Evolutionary conservation across 2,329 filamentous ascomycete species (phyloP).

Genomic region (Drechslerella coelobrocha): DNA sequence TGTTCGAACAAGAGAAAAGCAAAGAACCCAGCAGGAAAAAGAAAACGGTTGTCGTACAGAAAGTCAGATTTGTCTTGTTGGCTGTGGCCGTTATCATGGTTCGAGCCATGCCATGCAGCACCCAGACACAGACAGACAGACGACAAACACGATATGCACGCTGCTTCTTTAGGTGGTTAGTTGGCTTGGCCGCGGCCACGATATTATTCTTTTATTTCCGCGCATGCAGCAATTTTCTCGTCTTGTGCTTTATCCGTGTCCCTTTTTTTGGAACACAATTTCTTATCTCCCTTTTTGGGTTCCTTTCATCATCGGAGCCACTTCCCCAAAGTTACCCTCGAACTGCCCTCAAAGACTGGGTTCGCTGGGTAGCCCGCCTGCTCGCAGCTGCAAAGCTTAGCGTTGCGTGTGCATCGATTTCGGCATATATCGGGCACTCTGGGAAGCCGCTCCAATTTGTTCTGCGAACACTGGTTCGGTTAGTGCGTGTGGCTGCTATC

Average conservation of each 20-base stretch:
- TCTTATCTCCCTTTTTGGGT: conserved; percentile 12
- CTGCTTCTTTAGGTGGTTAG: conserved; percentile 1
- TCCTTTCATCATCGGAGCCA: conserved; percentile 11
- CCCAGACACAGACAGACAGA: background rate
- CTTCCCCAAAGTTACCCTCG: background rate
- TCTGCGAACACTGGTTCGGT: conserved; percentile 24
- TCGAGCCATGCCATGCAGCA: background rate
- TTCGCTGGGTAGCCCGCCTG: background rate
- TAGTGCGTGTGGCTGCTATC: conserved; percentile 44
- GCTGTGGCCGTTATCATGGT: background rate
- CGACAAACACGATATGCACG: background rate
- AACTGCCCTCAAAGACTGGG: background rate
- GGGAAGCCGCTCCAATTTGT: conserved; percentile 28
- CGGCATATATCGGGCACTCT: conserved; percentile 10
- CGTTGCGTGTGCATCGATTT: background rate
- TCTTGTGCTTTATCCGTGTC: conserved; percentile 4
- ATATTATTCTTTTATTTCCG: background rate
- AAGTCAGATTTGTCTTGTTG: conserved; percentile 11
- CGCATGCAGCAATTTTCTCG: conserved; percentile 1
- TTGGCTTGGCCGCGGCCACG: background rate
- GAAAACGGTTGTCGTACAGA: conserved; percentile 19
- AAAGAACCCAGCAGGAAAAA: background rate
- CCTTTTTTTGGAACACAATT: conserved; percentile 25
- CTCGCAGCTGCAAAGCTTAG: background rate
- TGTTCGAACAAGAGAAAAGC: too few species aligned